These are phyloP conservation scores for Pulveroboletus sp. DNA, from an alignment of 768 basidiomycete species.

Conservation along the genomic window DNA sequence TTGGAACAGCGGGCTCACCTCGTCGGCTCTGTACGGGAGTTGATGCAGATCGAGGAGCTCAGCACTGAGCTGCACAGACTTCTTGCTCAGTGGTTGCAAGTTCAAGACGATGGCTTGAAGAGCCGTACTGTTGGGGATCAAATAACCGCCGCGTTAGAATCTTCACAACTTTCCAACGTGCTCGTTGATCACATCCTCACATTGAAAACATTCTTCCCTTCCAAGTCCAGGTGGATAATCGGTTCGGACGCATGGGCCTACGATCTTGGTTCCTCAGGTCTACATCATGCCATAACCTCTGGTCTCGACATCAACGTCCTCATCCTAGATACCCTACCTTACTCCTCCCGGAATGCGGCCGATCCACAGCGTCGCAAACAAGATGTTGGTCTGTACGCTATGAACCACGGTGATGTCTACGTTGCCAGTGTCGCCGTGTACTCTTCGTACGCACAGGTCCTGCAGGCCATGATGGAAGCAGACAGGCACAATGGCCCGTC, in stretches of 20 bases:
- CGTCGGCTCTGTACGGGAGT: constrained; percentile 54
- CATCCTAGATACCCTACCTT: constrained; percentile 89
- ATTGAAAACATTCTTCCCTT: constrained; percentile 57
- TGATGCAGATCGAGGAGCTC: constrained; percentile 51
- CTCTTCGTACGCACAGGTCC: constrained; percentile 90
- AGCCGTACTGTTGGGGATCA: constrained; percentile 55
- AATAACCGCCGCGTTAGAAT: constrained; percentile 48
- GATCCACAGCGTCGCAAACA: constrained; percentile 83
- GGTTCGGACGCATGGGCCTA: constrained; percentile 99
- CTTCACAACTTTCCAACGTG: constrained; percentile 35
- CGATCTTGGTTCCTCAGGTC: constrained; percentile 90
- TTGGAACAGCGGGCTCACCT: constrained; percentile 72
- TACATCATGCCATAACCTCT: constrained; percentile 92
- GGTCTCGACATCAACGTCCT: constrained; percentile 92
- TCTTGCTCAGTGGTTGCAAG: constrained; percentile 75
- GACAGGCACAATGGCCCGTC: constrained; percentile 87
- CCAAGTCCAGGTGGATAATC: constrained; percentile 89
- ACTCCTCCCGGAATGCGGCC: constrained; percentile 65
- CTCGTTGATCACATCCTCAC: constrained; percentile 54
- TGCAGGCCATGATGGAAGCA: constrained; percentile 88
- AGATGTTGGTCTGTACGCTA: constrained; percentile 95
- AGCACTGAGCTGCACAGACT: constrained; percentile 59
- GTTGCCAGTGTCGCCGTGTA: constrained; percentile 95
- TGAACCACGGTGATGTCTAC: constrained; percentile 97
- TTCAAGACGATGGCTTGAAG: constrained; percentile 66